phyloP scores from a whole-genome alignment of 805 yeast genomes.

The Candida tibetensis region DNA sequence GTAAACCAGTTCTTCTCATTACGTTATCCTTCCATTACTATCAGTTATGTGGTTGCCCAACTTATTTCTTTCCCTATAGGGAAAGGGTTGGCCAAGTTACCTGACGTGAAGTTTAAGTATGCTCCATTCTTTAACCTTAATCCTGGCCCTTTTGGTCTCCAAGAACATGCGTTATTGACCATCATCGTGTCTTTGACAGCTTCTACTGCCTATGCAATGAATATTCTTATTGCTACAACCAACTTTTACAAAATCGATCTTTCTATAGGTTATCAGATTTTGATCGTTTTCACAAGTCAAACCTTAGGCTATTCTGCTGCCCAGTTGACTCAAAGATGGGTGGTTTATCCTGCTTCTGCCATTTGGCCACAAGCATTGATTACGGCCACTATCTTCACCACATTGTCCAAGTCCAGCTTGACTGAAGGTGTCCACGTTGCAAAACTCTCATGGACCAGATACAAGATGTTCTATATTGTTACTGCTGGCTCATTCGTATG shows the following conservation, averaged over 20 bases:
- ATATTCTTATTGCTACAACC: conserved; percentile 20
- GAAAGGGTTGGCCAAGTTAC: conserved; percentile 14
- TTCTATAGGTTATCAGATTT: conserved; percentile 25
- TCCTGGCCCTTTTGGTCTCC: conserved; percentile 20
- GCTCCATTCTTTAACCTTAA: conserved; percentile 19
- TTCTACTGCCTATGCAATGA: conserved; percentile 22
- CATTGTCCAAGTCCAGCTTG: conserved; percentile 11
- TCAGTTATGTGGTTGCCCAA: conserved; percentile 24
- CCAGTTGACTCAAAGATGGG: conserved; percentile 26
- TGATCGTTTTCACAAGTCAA: conserved; percentile 23
- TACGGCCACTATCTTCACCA: conserved; percentile 19
- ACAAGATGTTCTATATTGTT: conserved; percentile 16
- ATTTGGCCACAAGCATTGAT: conserved; percentile 47
- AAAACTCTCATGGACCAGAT: conserved; percentile 17
- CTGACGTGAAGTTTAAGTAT: conserved; percentile 9
- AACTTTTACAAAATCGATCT: conserved; percentile 13
- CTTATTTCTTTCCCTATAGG: conserved; percentile 25
- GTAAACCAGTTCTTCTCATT: conserved; percentile 25
- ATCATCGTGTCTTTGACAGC: conserved; percentile 20
- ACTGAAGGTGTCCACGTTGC: conserved; percentile 9
- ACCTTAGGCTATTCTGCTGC: conserved; percentile 30
- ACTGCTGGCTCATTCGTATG: conserved; percentile 20
- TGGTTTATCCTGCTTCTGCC: conserved; percentile 50
- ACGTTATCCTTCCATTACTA: conserved; percentile 24
- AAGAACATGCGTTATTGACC: conserved; percentile 23